These are phyloP conservation scores for Panaeolus papilionaceus DNA, from an alignment of 768 basidiomycete species.

Conservation along the genomic window DNA sequence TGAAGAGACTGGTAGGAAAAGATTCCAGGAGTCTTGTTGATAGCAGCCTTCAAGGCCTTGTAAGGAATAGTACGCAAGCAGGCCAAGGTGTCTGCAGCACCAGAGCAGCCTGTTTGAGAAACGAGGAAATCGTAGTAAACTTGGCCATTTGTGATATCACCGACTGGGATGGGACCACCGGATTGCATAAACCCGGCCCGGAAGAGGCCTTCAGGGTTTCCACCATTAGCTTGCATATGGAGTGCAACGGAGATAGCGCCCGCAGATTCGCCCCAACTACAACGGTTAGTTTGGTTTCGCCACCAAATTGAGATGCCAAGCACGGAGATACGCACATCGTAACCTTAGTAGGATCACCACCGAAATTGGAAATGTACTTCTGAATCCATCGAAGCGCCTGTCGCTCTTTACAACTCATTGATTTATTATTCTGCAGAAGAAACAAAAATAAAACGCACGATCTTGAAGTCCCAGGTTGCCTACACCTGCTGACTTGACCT, in stretches of 20 bases:
- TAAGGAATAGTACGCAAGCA: conserved; percentile 48
- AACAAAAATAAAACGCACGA: conserved; percentile 39
- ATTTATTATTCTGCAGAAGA: neutral
- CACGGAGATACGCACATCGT: conserved; percentile 48
- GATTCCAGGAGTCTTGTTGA: conserved; percentile 45
- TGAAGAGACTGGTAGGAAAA: conserved; percentile 42
- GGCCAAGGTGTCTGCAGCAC: conserved; percentile 43
- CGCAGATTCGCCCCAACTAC: conserved; percentile 48
- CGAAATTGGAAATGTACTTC: conserved; percentile 66
- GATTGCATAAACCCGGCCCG: conserved; percentile 58
- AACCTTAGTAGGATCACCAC: conserved; percentile 68
- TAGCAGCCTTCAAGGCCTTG: conserved; percentile 42
- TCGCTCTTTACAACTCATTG: conserved; percentile 44
- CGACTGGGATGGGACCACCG: conserved; percentile 51
- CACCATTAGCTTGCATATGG: conserved; percentile 56
- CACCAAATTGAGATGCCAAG: neutral
- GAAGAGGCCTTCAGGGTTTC: conserved; percentile 52
- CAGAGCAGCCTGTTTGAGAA: conserved; percentile 34
- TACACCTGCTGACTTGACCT: conserved; percentile 56
- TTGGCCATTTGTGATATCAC: conserved; percentile 49
- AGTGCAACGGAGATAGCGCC: conserved; percentile 61
- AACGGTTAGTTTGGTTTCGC: conserved; percentile 14
- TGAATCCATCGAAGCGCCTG: conserved; percentile 70
- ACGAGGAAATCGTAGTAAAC: conserved; percentile 52
- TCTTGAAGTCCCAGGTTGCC: conserved; percentile 75